Percentiles rank a stretch among this genome's conserved stretches.
Evolutionary conservation across 2,329 filamentous ascomycete genomes (phyloP).

Genomic region (Penicillium decumbens): DNA sequence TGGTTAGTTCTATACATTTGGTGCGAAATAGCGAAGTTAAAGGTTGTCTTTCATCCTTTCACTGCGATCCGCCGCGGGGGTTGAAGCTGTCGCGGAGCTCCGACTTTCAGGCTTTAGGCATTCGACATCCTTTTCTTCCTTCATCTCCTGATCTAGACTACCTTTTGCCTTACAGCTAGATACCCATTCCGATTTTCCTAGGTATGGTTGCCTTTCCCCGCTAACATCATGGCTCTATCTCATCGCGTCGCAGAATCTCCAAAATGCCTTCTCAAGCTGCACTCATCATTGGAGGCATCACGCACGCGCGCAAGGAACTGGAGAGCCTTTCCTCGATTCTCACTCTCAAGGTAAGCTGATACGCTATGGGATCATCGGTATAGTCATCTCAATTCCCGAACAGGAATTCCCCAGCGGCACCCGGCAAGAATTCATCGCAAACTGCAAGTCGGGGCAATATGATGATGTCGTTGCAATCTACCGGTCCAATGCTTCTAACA

Average conservation of each 20-base stretch:
- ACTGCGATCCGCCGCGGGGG: constrained; percentile 1
- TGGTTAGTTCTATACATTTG: background rate
- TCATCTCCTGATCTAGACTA: background rate
- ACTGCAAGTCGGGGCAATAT: constrained; percentile 52
- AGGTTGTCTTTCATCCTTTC: background rate
- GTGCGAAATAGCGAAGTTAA: background rate
- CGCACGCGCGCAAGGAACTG: constrained; percentile 44
- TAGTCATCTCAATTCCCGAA: background rate
- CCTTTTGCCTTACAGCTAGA: background rate
- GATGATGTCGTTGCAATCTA: constrained; percentile 55
- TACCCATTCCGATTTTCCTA: background rate
- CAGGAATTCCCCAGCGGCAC: constrained; percentile 53
- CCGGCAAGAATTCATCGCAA: constrained; percentile 53
- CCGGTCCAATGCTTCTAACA: constrained; percentile 55
- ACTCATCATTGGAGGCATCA: constrained; percentile 45
- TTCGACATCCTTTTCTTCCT: constrained; percentile 2
- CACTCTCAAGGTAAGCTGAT: constrained; percentile 37
- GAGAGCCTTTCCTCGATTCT: constrained; percentile 39
- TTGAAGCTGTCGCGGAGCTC: constrained; percentile 2
- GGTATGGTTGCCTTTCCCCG: background rate
- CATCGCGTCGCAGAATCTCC: constrained; percentile 16
- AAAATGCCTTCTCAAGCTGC: constrained; percentile 38
- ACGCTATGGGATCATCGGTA: background rate
- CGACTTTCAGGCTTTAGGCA: constrained; percentile 1
- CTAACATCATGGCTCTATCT: constrained; percentile 10